These are phyloP conservation scores for Avena sativa DNA, from an alignment of 176 grass and related monocot genomes.

Conservation along the genomic window DNA sequence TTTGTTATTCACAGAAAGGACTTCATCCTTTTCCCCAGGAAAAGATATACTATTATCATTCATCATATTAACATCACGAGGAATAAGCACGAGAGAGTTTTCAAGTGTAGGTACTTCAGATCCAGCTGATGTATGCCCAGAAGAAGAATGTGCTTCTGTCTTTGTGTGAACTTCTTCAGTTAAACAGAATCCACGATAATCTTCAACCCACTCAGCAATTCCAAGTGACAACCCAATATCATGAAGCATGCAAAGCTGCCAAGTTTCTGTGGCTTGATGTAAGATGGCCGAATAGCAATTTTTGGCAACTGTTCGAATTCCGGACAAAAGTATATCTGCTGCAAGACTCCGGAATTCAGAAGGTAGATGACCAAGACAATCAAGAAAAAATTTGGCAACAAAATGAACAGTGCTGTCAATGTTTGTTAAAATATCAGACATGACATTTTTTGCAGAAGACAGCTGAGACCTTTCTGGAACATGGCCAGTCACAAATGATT, in stretches of 20 bases:
- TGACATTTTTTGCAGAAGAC: slow-evolving; percentile 33
- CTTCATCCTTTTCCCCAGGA: slow-evolving; percentile 33
- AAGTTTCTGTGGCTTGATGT: slow-evolving; percentile 59
- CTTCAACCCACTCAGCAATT: slow-evolving; percentile 79
- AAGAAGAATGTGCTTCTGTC: slow-evolving; percentile 45
- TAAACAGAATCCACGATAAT: slow-evolving; percentile 70
- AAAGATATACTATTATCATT: slow-evolving; percentile 38
- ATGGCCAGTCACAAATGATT: slow-evolving; percentile 28
- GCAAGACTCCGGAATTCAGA: slow-evolving; percentile 78
- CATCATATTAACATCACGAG: slow-evolving; percentile 12
- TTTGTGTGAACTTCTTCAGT: slow-evolving; percentile 43
- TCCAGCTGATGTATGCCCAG: slow-evolving; percentile 38
- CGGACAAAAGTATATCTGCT: slow-evolving; percentile 75
- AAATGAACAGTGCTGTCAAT: slow-evolving; percentile 45
- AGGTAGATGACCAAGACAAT: slow-evolving; percentile 82
- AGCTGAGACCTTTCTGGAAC: slow-evolving; percentile 38
- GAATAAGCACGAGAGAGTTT: slow-evolving; percentile 32
- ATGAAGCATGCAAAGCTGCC: slow-evolving; percentile 89
- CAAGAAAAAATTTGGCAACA: slow-evolving; percentile 73
- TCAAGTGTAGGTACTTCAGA: slow-evolving; percentile 30
- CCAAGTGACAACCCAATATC: slow-evolving; percentile 91
- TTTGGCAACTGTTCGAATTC: slow-evolving; percentile 69
- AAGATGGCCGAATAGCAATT: slow-evolving; percentile 66
- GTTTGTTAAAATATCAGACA: slow-evolving; percentile 55
- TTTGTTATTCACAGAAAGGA: slow-evolving; percentile 30